Percentiles rank a stretch among this genome's conserved stretches.
Evolutionary conservation across 1,139 yeast species (phyloP).

Genomic region (Martiniozyma asiatica): DNA sequence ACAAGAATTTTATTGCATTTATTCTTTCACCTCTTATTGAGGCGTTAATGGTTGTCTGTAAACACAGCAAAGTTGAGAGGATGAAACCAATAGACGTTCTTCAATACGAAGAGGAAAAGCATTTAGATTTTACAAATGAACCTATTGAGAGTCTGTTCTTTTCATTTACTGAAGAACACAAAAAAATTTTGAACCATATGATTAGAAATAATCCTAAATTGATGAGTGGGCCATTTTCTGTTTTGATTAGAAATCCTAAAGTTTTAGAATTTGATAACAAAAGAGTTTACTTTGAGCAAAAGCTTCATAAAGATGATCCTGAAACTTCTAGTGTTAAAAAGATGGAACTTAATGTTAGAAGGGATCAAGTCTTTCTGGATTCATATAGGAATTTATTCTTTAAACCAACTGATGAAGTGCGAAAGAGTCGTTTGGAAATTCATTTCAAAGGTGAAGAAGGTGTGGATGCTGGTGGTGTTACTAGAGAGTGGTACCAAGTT

Average conservation of each 20-base stretch:
- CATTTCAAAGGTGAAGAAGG: constrained; percentile 90
- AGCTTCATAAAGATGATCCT: constrained; percentile 37
- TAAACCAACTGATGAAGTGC: constrained; percentile 67
- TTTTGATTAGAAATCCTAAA: constrained; percentile 78
- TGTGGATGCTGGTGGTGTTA: constrained; percentile 96
- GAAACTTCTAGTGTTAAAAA: constrained; percentile 32
- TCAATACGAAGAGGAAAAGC: constrained; percentile 49
- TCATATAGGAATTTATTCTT: constrained; percentile 78
- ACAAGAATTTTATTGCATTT: constrained; percentile 58
- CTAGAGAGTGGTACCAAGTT: constrained; percentile 96
- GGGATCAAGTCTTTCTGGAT: constrained; percentile 88
- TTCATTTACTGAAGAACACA: constrained; percentile 83
- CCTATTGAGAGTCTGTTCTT: constrained; percentile 74
- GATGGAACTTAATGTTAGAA: constrained; percentile 56
- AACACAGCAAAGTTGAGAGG: constrained; percentile 67
- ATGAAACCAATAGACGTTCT: constrained; percentile 47
- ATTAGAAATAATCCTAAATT: constrained; percentile 83
- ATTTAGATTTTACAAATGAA: constrained; percentile 57
- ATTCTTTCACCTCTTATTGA: constrained; percentile 80
- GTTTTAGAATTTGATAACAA: constrained; percentile 94
- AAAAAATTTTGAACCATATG: constrained; percentile 83
- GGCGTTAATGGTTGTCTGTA: constrained; percentile 90
- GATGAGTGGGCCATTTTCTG: constrained; percentile 94
- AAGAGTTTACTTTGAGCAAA: constrained; percentile 71
- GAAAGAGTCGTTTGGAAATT: constrained; percentile 63